These are phyloP conservation scores for Pulveroboletus ravenelii DNA, from an alignment of 768 basidiomycete species.

Conservation along the genomic window DNA sequence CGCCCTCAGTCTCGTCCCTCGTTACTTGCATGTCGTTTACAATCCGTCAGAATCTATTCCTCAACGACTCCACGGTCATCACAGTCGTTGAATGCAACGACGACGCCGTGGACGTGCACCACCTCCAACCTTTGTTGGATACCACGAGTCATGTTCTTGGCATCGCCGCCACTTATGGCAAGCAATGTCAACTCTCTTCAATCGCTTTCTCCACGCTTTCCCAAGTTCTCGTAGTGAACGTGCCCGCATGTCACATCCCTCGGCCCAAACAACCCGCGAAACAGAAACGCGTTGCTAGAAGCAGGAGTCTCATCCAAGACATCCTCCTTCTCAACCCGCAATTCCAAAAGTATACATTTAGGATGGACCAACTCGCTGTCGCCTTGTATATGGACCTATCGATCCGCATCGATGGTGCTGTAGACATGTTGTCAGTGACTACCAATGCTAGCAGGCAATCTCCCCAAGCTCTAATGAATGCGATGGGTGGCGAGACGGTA, in stretches of 20 bases:
- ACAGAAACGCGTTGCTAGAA: not conserved
- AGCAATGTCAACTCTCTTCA: constrained; percentile 30
- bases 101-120: constrained; percentile 16
- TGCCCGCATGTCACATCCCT: constrained; percentile 17
- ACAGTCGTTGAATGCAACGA: constrained; percentile 26
- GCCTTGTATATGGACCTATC: constrained; percentile 38
- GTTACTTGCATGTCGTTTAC: constrained; percentile 15
- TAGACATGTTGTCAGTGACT: constrained; percentile 40
- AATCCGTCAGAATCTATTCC: constrained; percentile 35
- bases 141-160: constrained; percentile 31
- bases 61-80: constrained; percentile 20
- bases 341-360: constrained; percentile 37
- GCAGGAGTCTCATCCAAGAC: constrained; percentile 27
- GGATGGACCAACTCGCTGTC: constrained; percentile 42
- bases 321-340: constrained; percentile 29
- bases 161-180: constrained; percentile 40
- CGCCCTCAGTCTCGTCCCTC: not conserved
- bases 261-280: constrained; percentile 1
- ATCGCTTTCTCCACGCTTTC: constrained; percentile 39
- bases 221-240: constrained; percentile 32
- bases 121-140: constrained; percentile 29
- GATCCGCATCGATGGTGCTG: constrained; percentile 31
- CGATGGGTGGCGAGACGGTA: constrained; percentile 35
- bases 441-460: constrained; percentile 26
- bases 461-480: constrained; percentile 29